Evolutionary conservation across 768 basidiomycete species (phyloP).

Genomic region (Lactarius pseudohatsudake): DNA sequence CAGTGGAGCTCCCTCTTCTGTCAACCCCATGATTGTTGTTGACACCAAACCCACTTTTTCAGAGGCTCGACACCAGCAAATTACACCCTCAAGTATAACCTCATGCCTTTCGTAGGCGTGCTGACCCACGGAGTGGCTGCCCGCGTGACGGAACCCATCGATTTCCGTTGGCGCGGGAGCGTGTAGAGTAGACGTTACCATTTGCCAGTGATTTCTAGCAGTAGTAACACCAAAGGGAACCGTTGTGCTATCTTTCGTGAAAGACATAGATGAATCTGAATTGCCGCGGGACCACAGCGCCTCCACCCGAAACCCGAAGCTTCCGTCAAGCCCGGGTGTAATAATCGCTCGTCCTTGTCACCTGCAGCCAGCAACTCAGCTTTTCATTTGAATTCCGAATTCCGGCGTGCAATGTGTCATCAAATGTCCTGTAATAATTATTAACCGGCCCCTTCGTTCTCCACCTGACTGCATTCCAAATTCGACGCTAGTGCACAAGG

Average conservation of each 20-base stretch:
- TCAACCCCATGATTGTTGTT: conserved; percentile 21
- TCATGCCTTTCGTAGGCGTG: conserved; percentile 87
- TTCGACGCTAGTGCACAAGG: background rate
- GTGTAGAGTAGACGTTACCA: conserved; percentile 24
- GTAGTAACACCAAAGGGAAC: background rate
- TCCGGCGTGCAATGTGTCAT: too few species aligned
- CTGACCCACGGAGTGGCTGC: conserved; percentile 76
- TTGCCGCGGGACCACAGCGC: background rate
- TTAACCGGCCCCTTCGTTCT: too few species aligned
- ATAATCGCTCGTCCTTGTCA: background rate
- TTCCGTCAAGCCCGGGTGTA: background rate
- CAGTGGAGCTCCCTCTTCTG: conserved; percentile 13
- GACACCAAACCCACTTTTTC: conserved; percentile 24
- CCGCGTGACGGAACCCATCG: conserved; percentile 40
- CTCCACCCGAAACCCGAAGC: background rate
- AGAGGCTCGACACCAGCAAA: conserved; percentile 66
- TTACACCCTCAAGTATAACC: conserved; percentile 80
- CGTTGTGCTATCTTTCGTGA: background rate
- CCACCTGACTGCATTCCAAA: too few species aligned
- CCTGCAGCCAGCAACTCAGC: background rate
- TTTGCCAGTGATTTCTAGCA: background rate
- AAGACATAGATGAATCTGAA: background rate
- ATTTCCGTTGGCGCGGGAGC: conserved; percentile 34
- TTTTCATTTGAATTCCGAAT: too few species aligned
- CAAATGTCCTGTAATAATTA: background rate